Evolutionary conservation across 768 basidiomycete genomes (phyloP), one percentile per base, ranked within the genome.

Genomic region (Tephrocybe sp.): DNA sequence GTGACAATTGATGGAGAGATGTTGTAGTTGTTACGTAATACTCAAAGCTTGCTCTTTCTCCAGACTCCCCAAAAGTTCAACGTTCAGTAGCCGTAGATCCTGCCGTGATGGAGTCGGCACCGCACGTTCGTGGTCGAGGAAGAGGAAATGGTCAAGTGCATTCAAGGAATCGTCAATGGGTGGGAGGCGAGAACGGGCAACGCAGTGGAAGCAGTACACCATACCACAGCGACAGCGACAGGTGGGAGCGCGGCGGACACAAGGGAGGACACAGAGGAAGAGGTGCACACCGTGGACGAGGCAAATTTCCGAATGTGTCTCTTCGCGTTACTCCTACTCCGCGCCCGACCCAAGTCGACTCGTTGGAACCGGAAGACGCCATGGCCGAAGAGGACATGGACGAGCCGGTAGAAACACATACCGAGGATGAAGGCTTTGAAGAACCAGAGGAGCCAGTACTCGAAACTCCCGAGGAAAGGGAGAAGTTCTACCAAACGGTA

Each of bases 401-500:
- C 13, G 71, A 64, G n/a, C 65, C 60, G 31, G 64, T 69, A 38
- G 67, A 66, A 21, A 65, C 68, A 16, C 54, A 63, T 11, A 57
- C 58, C 34, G 63, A 60, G 15, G 66, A 65, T 13, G 58, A 55
- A 23, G 61, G 55, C 52, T 44, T 60, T 25, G 50, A 63, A n/a
- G 57, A 62, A 8, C 63, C 65, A n/a, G 73, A 82, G 27, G 75
- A 77, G 45, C 79, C 77, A 0, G 75, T 75, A 13, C 64, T 81
- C 15, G 82, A 84, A 36, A 77, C 78, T 0, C 63, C 66, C 8
- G 86, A 88, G 57, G 86, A 85, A 59, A 73, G 79, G 39, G 86
- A 89, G 56, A 72, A 64, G 53, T 86, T 84, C 59, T 90, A 79
- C 59, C 80, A 86, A 66, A 82, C 87, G 75, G 88, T 88, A 52